Evolutionary conservation across 1,284 basidiomycete genomes (phyloP), one percentile per base, ranked within the genome.

Genomic region (Xerocomus amazonicus): DNA sequence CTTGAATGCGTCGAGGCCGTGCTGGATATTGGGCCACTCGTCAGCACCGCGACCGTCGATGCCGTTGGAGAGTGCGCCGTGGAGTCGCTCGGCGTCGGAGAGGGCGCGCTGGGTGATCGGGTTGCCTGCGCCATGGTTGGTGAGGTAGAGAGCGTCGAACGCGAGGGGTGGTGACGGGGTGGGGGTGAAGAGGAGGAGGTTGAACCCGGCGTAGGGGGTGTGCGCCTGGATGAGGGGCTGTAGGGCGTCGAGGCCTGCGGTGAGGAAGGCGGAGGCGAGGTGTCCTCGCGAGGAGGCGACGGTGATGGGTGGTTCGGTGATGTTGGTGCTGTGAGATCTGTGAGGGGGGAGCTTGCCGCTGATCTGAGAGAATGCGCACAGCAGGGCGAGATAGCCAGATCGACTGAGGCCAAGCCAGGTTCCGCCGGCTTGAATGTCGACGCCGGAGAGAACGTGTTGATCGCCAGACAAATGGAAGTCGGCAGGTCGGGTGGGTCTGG

Each of bases 381-480:
- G 63, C 48, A 90, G 63, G 16, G 84, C 84, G 51, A 89, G 67
- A 56, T 77, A 77, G 28, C 87, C 89, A 52, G 73, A 57, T 52
- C 76, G 76, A 63, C 68, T 80, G 50, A 89, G 65, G 12, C 89
- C 88, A 59, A 89, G 76, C 88, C 88, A 91, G 28, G 87, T 87
- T 47, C 88, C 88, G 35, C 87, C 87, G 6, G 81, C 87, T 44
- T 73, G 70, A 26, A 74, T 63, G 68, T 91, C 89, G 58, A 81
- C 77, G 46, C 89, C 89, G 6, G 87, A 90, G 45, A 91, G 73
- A 47, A 91, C 67, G 46, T 60, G 35, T 70, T 45, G 48, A n/a
- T 51, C 16, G 34, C 72, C 46, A 59, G 83, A 83, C 14, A 74
- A 69, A 63, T 83, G 85, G 65, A 82, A 89, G 57, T 75, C 70